These are phyloP conservation scores for Phytophthora rubi DNA, from an alignment of 352 stramenopile genomes.

Conservation along the genomic window DNA sequence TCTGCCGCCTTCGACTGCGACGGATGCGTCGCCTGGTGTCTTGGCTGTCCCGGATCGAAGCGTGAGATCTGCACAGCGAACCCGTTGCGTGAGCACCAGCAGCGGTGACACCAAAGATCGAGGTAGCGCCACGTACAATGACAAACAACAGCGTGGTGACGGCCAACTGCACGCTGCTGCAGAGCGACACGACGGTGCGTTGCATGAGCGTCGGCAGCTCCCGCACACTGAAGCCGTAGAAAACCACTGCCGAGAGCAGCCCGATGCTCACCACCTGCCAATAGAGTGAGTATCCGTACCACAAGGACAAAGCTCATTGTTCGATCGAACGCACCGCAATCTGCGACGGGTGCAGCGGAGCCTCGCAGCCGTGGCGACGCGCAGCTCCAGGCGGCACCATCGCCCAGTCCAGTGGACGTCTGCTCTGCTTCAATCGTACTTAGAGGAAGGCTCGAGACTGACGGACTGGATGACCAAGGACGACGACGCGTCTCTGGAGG, in stretches of 20 bases:
- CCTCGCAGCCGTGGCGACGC: conserved; percentile 58
- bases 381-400: conserved; percentile 12
- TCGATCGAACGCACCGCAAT: conserved; percentile 33
- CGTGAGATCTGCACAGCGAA: conserved; percentile 53
- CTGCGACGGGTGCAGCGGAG: conserved; percentile 48
- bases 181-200: conserved; percentile 46
- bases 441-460: conserved; percentile 1
- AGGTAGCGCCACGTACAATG: conserved; percentile 26
- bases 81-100: background rate
- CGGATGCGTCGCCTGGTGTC: conserved; percentile 9
- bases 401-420: background rate
- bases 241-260: conserved; percentile 46
- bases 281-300: background rate
- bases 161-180: conserved; percentile 51
- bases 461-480: conserved; percentile 11
- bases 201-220: conserved; percentile 53
- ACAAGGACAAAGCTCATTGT: background rate
- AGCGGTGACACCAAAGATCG: background rate
- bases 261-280: conserved; percentile 47
- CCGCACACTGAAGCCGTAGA: conserved; percentile 52
- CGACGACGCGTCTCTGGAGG: background rate
- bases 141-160: conserved; percentile 43
- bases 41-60: conserved; percentile 41
- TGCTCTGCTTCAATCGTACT: conserved; percentile 27
- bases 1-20: background rate